Conservation (phyloP, 2,329 filamentous ascomycete genomes). For the Iodosphaeria phyllophila region DNA sequence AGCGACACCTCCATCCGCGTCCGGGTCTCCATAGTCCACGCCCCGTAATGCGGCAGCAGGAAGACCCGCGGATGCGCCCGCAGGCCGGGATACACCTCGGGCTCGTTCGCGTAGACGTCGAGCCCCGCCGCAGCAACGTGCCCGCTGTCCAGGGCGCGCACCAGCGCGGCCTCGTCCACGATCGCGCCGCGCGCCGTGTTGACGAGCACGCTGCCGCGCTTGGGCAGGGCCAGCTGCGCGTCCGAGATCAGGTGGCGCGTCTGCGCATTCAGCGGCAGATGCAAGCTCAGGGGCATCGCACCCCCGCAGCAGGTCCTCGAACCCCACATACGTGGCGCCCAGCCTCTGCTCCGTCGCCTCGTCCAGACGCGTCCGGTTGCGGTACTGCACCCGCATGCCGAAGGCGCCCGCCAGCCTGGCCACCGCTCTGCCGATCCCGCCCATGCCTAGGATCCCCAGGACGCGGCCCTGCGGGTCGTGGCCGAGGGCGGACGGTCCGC, state of each 20-base stretch:
- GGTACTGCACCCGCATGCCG: conserved; percentile 44
- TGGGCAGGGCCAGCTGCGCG: conserved; percentile 23
- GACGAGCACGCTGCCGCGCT: conserved; percentile 25
- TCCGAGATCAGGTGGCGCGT: conserved; percentile 10
- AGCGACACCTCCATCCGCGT: conserved; percentile 56
- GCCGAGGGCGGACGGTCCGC: conserved; percentile 17
- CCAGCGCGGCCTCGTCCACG: conserved; percentile 29
- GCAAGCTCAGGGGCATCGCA: conserved; percentile 16
- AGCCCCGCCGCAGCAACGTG: conserved; percentile 26
- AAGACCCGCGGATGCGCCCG: conserved; percentile 52
- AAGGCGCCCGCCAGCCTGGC: conserved; percentile 44
- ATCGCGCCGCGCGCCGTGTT: conserved; percentile 33
- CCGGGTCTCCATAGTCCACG: conserved; percentile 51
- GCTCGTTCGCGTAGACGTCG: conserved; percentile 36
- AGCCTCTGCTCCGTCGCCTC: conserved; percentile 6
- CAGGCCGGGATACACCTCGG: conserved; percentile 46
- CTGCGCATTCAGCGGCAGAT: conserved; percentile 13
- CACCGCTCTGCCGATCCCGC: conserved; percentile 46
- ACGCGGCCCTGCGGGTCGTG: conserved; percentile 47
- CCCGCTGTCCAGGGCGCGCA: conserved; percentile 24
- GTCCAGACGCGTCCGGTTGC: no score
- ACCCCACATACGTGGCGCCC: no score
- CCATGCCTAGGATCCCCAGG: conserved; percentile 51
- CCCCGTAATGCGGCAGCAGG: conserved; percentile 73
- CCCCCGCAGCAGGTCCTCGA: conserved; percentile 9